phyloP scores from a whole-genome alignment of 768 basidiomycete genomes.

The Russula sp. region DNA sequence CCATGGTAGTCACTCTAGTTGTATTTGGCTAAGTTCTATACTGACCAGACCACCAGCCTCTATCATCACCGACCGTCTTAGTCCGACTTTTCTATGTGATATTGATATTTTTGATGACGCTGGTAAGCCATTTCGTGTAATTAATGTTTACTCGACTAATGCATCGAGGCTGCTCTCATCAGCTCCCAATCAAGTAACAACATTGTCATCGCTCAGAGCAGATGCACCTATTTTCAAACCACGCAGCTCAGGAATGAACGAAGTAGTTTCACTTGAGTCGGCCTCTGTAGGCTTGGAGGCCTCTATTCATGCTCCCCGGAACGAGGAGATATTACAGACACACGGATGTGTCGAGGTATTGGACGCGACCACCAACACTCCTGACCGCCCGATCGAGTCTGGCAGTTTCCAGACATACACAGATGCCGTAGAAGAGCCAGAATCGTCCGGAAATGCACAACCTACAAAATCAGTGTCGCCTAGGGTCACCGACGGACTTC shows the following conservation, averaged over 20 bases:
- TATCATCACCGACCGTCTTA: neutral
- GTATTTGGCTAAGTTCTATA: neutral
- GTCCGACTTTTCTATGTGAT: neutral
- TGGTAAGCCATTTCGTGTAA: neutral
- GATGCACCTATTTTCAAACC: constrained; percentile 19
- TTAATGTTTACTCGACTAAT: neutral
- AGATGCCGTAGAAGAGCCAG: neutral
- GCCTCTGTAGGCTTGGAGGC: neutral
- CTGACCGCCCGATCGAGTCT: neutral
- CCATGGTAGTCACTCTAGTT: neutral
- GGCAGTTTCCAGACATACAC: neutral
- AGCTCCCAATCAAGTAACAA: constrained; percentile 1
- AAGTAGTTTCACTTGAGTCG: neutral
- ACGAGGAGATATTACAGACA: constrained; percentile 1
- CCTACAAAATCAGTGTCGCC: neutral
- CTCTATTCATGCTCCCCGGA: constrained; percentile 12
- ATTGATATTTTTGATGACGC: neutral
- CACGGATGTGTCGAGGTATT: neutral
- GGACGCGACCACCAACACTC: neutral
- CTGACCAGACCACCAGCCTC: constrained; percentile 7
- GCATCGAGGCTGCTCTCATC: neutral
- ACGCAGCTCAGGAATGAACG: neutral
- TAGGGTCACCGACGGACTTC: neutral
- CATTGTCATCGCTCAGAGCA: constrained; percentile 2
- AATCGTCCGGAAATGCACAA: neutral